phyloP scores from a whole-genome alignment of 2,329 filamentous ascomycete genomes.

The Verticillium isaacii region DNA sequence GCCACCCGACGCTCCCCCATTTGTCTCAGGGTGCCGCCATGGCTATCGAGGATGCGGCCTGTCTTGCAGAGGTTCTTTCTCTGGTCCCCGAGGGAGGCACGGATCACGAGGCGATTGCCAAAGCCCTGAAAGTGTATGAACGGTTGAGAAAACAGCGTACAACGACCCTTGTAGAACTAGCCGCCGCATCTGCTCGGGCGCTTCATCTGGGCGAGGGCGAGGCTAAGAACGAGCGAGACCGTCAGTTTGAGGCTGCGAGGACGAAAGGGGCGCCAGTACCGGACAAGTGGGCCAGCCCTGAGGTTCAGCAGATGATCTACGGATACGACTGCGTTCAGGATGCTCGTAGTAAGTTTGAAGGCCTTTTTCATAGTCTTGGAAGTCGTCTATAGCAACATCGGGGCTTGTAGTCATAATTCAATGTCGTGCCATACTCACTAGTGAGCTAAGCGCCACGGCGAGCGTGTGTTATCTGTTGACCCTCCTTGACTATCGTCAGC shows the following conservation, averaged over 20 bases:
- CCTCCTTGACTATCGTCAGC: too few relatives aligned
- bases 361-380: neutral
- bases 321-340: conserved; percentile 51
- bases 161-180: conserved; percentile 43
- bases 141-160: neutral
- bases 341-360: neutral
- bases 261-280: conserved; percentile 44
- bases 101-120: neutral
- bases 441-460: too few relatives aligned
- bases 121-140: neutral
- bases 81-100: neutral
- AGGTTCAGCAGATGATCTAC: conserved; percentile 64
- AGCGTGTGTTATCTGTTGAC: too few relatives aligned
- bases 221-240: conserved; percentile 55
- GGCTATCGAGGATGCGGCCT: conserved; percentile 61
- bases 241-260: conserved; percentile 47
- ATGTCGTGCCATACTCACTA: too few relatives aligned
- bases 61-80: neutral
- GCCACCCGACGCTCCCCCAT: conserved; percentile 65
- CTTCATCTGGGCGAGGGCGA: conserved; percentile 55
- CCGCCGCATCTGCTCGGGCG: conserved; percentile 45
- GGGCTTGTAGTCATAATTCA: too few relatives aligned
- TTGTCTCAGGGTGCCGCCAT: conserved; percentile 63
- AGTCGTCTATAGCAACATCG: neutral
- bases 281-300: conserved; percentile 67